Evolutionary conservation across 768 basidiomycete species (phyloP).

Genomic region (Mycena indigotica): DNA sequence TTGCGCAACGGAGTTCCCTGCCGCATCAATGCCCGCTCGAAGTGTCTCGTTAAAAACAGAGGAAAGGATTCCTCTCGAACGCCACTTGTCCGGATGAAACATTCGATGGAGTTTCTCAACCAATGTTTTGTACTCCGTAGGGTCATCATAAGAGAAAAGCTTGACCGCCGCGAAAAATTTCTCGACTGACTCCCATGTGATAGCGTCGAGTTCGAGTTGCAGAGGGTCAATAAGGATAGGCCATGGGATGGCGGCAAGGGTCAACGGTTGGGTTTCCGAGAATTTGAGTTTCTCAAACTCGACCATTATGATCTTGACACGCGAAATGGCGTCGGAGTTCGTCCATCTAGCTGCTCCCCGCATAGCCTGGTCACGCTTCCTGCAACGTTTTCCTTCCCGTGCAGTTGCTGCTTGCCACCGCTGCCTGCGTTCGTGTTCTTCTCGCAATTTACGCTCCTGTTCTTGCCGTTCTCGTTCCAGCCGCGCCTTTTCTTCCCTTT

Average conservation of each 20-base stretch:
- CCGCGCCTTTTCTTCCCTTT: conserved; percentile 4
- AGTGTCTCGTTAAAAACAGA: not conserved
- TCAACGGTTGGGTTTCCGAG: conserved; percentile 26
- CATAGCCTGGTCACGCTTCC: not conserved
- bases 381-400: conserved; percentile 6
- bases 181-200: not conserved
- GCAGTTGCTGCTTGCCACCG: not conserved
- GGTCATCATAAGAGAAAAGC: not conserved
- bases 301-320: conserved; percentile 5
- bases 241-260: not conserved
- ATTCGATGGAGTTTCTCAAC: not conserved
- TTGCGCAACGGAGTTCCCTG: not conserved
- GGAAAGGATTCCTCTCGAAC: not conserved
- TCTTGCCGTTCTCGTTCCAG: conserved; percentile 7
- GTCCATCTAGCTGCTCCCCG: conserved; percentile 13
- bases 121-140: not conserved
- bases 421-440: not conserved
- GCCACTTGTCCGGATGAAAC: not conserved
- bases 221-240: not conserved
- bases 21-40: not conserved
- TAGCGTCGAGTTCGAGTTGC: not conserved
- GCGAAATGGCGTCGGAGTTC: conserved; percentile 4
- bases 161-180: not conserved
- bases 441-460: not conserved
- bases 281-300: conserved; percentile 25